Percentiles rank a stretch among this genome's conserved stretches.
Conservation (phyloP, 176 grass and related monocot genomes). For the Phragmites australis region DNA sequence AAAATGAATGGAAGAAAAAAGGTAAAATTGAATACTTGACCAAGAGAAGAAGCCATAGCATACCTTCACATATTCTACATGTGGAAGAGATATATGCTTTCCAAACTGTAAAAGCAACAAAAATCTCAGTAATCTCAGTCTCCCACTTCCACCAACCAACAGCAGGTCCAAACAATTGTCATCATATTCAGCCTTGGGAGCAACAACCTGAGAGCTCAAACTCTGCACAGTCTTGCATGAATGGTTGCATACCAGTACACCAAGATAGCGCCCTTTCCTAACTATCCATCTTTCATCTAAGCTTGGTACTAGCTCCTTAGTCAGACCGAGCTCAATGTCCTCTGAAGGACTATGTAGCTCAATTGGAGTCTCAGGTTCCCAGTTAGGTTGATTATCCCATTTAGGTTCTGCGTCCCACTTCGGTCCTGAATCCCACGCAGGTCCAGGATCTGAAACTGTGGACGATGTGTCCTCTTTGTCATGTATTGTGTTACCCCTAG, state of each 20-base stretch:
- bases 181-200: constrained; percentile 93
- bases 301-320: constrained; percentile 81
- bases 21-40: constrained; percentile 4
- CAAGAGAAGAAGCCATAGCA: constrained; percentile 19
- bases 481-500: constrained; percentile 56
- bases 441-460: constrained; percentile 91
- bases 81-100: constrained; percentile 88
- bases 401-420: constrained; percentile 86
- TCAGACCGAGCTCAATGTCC: constrained; percentile 65
- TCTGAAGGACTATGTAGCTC: constrained; percentile 51
- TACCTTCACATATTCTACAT: constrained; percentile 97
- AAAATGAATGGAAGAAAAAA: constrained; percentile 4
- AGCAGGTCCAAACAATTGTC: constrained; percentile 91
- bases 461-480: constrained; percentile 96
- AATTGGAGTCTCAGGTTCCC: constrained; percentile 69
- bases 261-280: constrained; percentile 78
- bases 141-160: constrained; percentile 87
- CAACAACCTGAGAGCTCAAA: constrained; percentile 95
- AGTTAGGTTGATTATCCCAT: constrained; percentile 72
- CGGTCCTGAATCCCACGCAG: constrained; percentile 81
- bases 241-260: constrained; percentile 98
- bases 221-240: constrained; percentile 98
- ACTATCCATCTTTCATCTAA: constrained; percentile 94
- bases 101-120: constrained; percentile 95
- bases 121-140: constrained; percentile 84